Evolutionary conservation across 768 basidiomycete species (phyloP), one percentile per base, ranked within the genome.

Genomic region (Leccinellum luteum): DNA sequence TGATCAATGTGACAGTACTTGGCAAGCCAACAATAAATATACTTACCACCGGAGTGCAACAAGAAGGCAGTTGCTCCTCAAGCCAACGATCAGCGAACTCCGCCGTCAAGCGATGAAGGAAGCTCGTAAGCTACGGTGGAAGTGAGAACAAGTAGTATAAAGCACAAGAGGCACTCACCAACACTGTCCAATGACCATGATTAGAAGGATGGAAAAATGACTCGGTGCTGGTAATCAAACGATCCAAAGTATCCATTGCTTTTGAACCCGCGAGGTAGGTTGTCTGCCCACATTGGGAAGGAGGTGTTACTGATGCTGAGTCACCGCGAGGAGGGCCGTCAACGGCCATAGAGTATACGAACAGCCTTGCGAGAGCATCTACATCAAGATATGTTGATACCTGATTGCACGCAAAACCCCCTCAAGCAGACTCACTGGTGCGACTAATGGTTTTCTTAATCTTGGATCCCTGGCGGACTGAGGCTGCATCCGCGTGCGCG

Each of bases 191-290:
- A 30, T 80, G 75, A 4, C 95, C 95, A 30, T 86, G 86, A 68
- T 97, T 97, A 4, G 91, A 92, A 2, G 96, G 96, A 71, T 98
- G 96, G 75, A 98, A 98, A 78, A 90, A 96, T 0, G 89, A 86
- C 68, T 98, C 96, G 6, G 90, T 92, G 64, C 92, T 94, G 14
- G 92, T 95, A 59, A 98, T 84, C 43, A 98, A 75, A 62, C 86
- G 86, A 63, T 92, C 90, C 27, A 98, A 76, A 14, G 92, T 87
- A 64, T 96, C 92, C 58, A 98, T 78, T 19, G 94, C 91, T 67
- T 83, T 89, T 2, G 90, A 94, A 15, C 96, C 96, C 0, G 85
- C 94, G 28, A 92, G 73, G 68, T 81, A 91, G 21, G 83, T 85
- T 28, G 58, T 72, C 60, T 78, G 78, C 55, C 69, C 71, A 76